These are phyloP conservation scores for Gossypioides kirkii DNA, from an alignment of 345 rosid species.

Conservation along the genomic window DNA sequence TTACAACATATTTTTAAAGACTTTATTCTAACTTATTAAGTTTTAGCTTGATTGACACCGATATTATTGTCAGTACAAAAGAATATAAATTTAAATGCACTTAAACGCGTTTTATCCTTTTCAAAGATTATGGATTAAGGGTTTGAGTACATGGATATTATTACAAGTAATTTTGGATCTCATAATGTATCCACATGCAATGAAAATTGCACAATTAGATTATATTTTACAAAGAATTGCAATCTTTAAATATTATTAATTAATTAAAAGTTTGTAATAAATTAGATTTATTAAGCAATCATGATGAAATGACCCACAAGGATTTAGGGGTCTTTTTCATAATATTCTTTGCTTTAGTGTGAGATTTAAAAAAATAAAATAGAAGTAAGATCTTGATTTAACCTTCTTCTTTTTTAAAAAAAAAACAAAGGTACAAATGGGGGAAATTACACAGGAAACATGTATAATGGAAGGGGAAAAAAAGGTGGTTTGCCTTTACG, in stretches of 20 bases:
- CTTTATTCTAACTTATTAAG: too few relatives aligned
- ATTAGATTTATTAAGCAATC: background rate
- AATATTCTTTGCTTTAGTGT: background rate
- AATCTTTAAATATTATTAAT: background rate
- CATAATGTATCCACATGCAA: background rate
- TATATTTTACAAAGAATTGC: background rate
- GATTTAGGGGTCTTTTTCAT: background rate
- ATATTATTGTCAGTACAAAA: accelerated
- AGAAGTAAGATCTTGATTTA: constrained; percentile 10
- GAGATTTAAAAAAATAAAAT: background rate
- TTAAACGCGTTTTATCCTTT: too few relatives aligned
- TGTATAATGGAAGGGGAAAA: background rate
- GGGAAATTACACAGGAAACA: background rate
- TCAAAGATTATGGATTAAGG: too few relatives aligned
- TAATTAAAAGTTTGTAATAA: background rate
- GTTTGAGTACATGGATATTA: too few relatives aligned
- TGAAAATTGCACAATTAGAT: background rate
- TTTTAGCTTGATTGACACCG: too few relatives aligned
- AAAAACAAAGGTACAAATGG: background rate
- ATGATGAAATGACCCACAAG: too few relatives aligned
- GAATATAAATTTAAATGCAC: accelerated
- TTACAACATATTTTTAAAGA: too few relatives aligned
- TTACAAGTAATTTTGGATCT: background rate
- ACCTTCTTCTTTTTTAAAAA: background rate
- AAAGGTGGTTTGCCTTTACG: background rate